Percentiles rank a stretch among this genome's conserved stretches.
These are phyloP conservation scores for Phytophthora meadii DNA, from an alignment of 352 stramenopile species.

Conservation along the genomic window DNA sequence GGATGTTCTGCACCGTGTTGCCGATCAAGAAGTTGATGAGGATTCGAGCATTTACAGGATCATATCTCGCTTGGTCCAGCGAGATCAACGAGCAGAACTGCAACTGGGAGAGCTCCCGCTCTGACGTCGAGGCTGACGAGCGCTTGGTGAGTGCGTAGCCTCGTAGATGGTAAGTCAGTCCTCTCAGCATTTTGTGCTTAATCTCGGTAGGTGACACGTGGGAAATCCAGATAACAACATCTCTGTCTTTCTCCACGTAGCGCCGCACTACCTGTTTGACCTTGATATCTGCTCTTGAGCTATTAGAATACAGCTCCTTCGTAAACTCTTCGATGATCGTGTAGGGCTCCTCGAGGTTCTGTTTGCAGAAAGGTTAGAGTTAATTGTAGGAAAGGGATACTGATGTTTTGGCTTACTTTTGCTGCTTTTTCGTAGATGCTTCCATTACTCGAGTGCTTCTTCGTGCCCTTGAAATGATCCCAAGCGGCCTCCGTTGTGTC, in stretches of 20 bases:
- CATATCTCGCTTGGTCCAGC: constrained; percentile 42
- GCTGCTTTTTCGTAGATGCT: constrained; percentile 39
- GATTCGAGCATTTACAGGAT: constrained; percentile 33
- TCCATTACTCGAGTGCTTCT: constrained; percentile 38
- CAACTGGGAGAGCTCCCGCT: constrained; percentile 47
- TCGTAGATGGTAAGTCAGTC: constrained; percentile 49
- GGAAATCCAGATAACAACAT: constrained; percentile 66
- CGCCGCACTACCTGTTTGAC: constrained; percentile 63
- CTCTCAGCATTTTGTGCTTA: constrained; percentile 43
- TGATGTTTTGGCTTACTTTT: constrained; percentile 10
- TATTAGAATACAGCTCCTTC: constrained; percentile 60
- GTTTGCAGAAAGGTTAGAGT: constrained; percentile 5
- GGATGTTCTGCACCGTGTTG: constrained; percentile 46
- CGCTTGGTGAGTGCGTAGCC: constrained; percentile 67
- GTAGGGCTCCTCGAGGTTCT: constrained; percentile 47
- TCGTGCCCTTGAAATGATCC: constrained; percentile 36
- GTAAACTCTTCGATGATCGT: constrained; percentile 67
- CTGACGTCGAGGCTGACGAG: constrained; percentile 31
- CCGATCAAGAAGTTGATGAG: constrained; percentile 57
- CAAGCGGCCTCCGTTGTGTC: constrained; percentile 25
- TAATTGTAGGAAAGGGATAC: neutral
- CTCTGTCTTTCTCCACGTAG: constrained; percentile 60
- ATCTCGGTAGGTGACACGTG: constrained; percentile 65
- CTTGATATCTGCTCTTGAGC: constrained; percentile 51
- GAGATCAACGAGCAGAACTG: constrained; percentile 62